A percentile compares a stretch with the other conserved stretches of the same genome.
Conservation (phyloP, 345 rosid species). For the Brassica carinata region DNA sequence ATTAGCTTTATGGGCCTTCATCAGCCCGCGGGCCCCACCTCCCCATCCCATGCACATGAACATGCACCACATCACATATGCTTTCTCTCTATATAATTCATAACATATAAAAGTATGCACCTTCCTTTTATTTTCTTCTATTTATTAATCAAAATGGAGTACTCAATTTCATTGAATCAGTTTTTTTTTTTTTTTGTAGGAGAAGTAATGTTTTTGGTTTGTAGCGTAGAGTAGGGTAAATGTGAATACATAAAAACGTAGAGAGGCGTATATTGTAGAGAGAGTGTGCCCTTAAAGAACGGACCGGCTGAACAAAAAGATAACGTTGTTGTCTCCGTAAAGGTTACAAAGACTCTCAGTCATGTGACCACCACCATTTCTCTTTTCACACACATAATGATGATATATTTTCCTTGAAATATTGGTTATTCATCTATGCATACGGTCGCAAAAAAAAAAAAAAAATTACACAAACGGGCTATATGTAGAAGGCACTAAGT, state of each 20-base stretch:
- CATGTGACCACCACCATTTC: constrained; percentile 35
- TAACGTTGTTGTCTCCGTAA: constrained; percentile 41
- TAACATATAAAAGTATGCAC: not conserved
- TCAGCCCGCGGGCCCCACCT: constrained; percentile 25
- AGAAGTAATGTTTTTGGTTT: constrained; percentile 20
- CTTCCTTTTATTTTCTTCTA: not conserved
- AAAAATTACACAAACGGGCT: not conserved
- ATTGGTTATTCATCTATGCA: not conserved
- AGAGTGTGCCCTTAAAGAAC: constrained; percentile 32
- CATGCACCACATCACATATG: constrained; percentile 25
- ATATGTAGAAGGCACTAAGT: not conserved
- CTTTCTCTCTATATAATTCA: not conserved
- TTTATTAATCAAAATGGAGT: not conserved
- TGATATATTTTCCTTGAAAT: not conserved
- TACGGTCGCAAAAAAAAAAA: not conserved
- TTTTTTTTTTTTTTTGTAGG: not conserved
- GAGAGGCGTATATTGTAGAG: constrained; percentile 36
- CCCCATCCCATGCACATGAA: constrained; percentile 44
- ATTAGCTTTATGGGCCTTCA: constrained; percentile 37
- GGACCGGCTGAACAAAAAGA: constrained; percentile 31
- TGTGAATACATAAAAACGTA: constrained; percentile 28
- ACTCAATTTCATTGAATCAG: not conserved
- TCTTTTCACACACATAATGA: not conserved
- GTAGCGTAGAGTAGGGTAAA: constrained; percentile 35
- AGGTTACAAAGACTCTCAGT: constrained; percentile 36